Percentiles rank a stretch among this genome's conserved stretches.
Conservation (phyloP, 441 rosid species). For the Erodium texanum region DNA sequence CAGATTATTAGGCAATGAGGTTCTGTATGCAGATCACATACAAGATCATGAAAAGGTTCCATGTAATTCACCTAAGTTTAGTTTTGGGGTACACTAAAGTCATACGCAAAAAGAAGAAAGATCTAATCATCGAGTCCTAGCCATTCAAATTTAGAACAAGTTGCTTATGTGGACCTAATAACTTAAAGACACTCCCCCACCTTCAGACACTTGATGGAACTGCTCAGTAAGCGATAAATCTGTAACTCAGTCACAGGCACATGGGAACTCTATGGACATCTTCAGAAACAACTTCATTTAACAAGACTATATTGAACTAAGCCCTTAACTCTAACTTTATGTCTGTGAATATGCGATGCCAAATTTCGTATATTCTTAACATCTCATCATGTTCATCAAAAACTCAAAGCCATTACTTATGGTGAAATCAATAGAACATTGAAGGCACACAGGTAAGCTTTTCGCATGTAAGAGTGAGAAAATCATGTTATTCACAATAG, state of each 20-base stretch:
- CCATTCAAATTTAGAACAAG: not conserved
- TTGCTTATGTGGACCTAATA: not conserved
- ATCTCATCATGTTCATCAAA: not conserved
- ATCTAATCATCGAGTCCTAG: not conserved
- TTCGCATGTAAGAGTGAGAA: not conserved
- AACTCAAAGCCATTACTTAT: not conserved
- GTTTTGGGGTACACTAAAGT: not conserved
- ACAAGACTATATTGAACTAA: not conserved
- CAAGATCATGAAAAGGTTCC: not conserved
- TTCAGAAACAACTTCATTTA: not conserved
- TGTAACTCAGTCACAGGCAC: not conserved
- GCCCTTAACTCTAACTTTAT: not conserved
- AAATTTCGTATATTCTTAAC: no score
- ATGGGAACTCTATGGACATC: not conserved
- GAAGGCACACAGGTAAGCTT: not conserved
- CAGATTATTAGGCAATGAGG: not conserved
- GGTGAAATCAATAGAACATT: not conserved
- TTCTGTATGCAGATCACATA: not conserved
- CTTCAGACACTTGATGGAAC: not conserved
- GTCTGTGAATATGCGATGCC: no score
- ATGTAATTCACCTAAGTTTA: not conserved
- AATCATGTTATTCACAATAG: not conserved
- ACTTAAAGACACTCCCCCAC: slow-evolving; percentile 2
- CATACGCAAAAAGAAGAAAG: not conserved
- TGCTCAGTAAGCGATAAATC: not conserved